Base-by-base conservation (phyloP, 2,329 filamentous ascomycete genomes). In the Fusarium temperatum region DNA sequence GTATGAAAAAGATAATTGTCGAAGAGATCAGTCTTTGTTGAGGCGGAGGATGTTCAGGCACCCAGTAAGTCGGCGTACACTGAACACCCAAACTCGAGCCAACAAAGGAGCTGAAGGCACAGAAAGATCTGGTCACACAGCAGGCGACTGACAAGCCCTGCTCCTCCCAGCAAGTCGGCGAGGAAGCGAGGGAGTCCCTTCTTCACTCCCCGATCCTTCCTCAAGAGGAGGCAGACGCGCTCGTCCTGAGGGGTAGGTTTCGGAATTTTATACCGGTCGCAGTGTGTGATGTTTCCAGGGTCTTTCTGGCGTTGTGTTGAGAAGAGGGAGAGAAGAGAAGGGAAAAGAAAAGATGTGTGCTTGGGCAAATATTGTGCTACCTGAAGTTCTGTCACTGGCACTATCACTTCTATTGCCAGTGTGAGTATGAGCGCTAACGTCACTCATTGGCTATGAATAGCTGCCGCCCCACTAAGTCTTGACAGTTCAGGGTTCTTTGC, bases 271-370 rank as follows among this genome's bases (percentile, higher is more conserved):
- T n/a, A 42, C 22, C 22, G 9, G 41, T 42, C 17, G 41, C 41
- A 42, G 22, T 42, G 41, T 11, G 14, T 32, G 13, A 32, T 32
- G 32, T 32, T 14, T 7, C 22, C 41, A 22, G 6, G 22, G n/a
- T n/a, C 14, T 17, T 38, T 17, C 22, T 42, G 22, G 41, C 22
- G 0, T n/a, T 42, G 14, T n/a, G 14, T 10, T n/a, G 9, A 17
- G 1, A 9, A n/a, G 6, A 42, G 8, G 14, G 10, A 10, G 22
- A n/a, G 8, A 15, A 41, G 39, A 15, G 14, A 42, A 11, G 2
- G 1, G 13, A 12, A 6, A 11, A 15, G 0, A 3, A 38, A 38
- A 38, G 2, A 0, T 32, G 0, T 14, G 32, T 32, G 32, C 32
- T 1, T 32, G 12, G 39, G 22, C 39, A 10, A 1, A 15, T 42